Conservation (phyloP, 1,284 basidiomycete species). For the Ceratorhiza oryzae-sativae region DNA sequence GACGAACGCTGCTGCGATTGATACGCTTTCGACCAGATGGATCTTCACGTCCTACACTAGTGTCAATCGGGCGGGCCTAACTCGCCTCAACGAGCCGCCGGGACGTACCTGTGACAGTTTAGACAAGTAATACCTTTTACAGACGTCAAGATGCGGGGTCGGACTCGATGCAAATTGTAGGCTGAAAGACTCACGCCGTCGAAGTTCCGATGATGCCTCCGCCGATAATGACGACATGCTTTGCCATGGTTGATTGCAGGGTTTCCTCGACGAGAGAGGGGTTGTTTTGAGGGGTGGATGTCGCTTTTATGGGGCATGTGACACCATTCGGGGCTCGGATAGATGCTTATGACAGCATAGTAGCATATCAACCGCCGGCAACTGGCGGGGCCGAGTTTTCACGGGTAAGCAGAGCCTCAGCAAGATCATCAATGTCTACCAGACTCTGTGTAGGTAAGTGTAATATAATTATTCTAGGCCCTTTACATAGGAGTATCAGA, state of each 20-base stretch:
- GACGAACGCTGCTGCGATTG: slow-evolving; percentile 56
- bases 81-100: slow-evolving; percentile 46
- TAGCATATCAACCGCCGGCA: background rate
- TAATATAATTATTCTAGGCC: no score
- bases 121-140: slow-evolving; percentile 68
- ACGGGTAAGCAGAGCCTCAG: background rate
- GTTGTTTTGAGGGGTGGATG: background rate
- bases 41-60: slow-evolving; percentile 54
- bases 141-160: slow-evolving; percentile 43
- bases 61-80: slow-evolving; percentile 48
- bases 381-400: slow-evolving; percentile 4
- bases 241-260: slow-evolving; percentile 15
- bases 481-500: no score
- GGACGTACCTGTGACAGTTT: slow-evolving; percentile 55
- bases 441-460: no score
- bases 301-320: background rate
- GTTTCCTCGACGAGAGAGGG: background rate
- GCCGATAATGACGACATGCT: slow-evolving; percentile 47
- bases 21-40: slow-evolving; percentile 80
- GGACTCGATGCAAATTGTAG: slow-evolving; percentile 36
- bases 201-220: slow-evolving; percentile 85
- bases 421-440: no score
- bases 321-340: background rate
- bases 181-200: slow-evolving; percentile 60
- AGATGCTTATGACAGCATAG: background rate